phyloP scores from a whole-genome alignment of 2,329 filamentous ascomycete species.

The Aspergillus sp. region DNA sequence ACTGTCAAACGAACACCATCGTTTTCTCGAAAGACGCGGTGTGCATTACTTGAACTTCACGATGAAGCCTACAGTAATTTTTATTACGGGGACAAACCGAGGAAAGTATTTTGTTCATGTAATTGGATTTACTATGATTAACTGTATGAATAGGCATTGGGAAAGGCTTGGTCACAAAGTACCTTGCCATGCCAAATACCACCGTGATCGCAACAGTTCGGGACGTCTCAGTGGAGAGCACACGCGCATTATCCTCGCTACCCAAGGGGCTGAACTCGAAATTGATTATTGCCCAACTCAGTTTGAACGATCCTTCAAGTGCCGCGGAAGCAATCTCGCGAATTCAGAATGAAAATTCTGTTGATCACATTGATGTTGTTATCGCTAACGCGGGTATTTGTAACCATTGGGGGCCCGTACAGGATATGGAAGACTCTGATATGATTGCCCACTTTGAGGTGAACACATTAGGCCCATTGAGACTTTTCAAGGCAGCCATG shows the following conservation, averaged over 20 bases:
- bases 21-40: too few species aligned
- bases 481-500: constrained; percentile 30
- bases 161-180: constrained; percentile 3
- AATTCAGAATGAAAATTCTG: constrained; percentile 3
- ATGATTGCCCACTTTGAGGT: constrained; percentile 35
- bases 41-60: too few species aligned
- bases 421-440: constrained; percentile 30
- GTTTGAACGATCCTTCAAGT: neutral
- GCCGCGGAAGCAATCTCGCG: neutral
- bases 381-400: constrained; percentile 45
- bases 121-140: neutral
- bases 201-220: constrained; percentile 9
- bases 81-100: constrained; percentile 6
- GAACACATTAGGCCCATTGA: constrained; percentile 33
- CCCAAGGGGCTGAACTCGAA: neutral
- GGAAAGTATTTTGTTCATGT: neutral
- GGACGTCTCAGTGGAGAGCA: neutral
- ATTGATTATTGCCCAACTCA: constrained; percentile 2
- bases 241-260: neutral
- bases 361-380: constrained; percentile 7
- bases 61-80: neutral
- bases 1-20: too few species aligned
- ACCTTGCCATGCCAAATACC: constrained; percentile 1
- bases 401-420: constrained; percentile 25
- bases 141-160: constrained; percentile 4